Evolutionary conservation across 1,139 yeast genomes (phyloP), one percentile per base, ranked within the genome.

Genomic region (Scheffersomyces lignicola): DNA sequence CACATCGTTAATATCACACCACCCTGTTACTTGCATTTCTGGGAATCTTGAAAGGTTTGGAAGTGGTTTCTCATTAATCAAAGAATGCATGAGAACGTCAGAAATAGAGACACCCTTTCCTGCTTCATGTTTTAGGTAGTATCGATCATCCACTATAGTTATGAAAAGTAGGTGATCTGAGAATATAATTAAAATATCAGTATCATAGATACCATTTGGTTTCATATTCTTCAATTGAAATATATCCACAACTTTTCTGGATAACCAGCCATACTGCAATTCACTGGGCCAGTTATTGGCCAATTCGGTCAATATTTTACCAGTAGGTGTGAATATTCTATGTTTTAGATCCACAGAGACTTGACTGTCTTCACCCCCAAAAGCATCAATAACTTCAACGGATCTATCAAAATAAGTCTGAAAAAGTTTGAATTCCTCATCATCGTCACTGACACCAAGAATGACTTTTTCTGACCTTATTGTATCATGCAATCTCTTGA

Each of bases 281-380:
- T 84, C 90, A 0, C 78, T 63, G 0, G 97, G 97, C 97, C 97
- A 90, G 15, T 79, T 79, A 7, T 77, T 69, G 5, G 96, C 95
- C 17, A 89, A 58, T 50, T 88, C 96, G 0, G 95, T 83, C 29
- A 90, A 62, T 2, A 90, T 73, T 54, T 87, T 88, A 0, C 97
- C 97, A 0, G 96, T 83, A 1, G 97, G 96, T 0, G 97, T 89
- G 53, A 89, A 87, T 0, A 88, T 79, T 42, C 96, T 70, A 29
- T 78, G 73, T 44, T 68, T 73, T 42, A 74, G 76, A 11, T 78
- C 72, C 33, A 57, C 62, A 37, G 62, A 42, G 9, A 46, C 41
- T 8, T 42, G 39, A 15, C 22, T 33, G 17, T 42, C 44, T 17
- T 67, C 69, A 24, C 69, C 76, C 1, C 95, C 96, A 63, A 89